A percentile compares a stretch with the other conserved stretches of the same genome.
phyloP scores from a whole-genome alignment of 2,329 filamentous ascomycete genomes.

The Diaporthe velutina region DNA sequence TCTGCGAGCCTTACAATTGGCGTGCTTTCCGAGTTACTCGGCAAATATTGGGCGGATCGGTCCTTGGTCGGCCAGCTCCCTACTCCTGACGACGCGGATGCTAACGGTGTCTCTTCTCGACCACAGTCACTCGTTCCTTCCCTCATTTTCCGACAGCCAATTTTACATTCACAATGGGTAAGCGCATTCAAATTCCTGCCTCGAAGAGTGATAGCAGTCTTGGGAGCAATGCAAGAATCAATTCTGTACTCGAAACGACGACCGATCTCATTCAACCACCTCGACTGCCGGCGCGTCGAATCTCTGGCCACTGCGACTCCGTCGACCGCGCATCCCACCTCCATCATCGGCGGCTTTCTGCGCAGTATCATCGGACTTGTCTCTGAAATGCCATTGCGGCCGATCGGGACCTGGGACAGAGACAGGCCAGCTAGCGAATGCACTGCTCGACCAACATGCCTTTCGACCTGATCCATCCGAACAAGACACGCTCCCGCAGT shows the following conservation, averaged over 20 bases:
- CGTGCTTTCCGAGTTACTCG: slow-evolving; percentile 1
- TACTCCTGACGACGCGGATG: slow-evolving; percentile 29
- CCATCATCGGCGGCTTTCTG: neutral
- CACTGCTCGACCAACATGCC: slow-evolving; percentile 48
- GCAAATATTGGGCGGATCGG: neutral
- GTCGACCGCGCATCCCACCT: neutral
- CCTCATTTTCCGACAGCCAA: slow-evolving; percentile 35
- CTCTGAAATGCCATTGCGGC: slow-evolving; percentile 8
- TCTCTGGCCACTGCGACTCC: slow-evolving; percentile 1
- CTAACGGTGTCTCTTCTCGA: slow-evolving; percentile 29
- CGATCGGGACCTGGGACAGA: slow-evolving; percentile 49
- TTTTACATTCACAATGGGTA: slow-evolving; percentile 40
- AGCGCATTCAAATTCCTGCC: slow-evolving; percentile 28
- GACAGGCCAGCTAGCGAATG: slow-evolving; percentile 58
- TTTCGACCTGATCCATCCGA: slow-evolving; percentile 58
- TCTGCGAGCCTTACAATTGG: neutral
- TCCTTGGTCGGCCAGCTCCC: neutral
- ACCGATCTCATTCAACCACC: slow-evolving; percentile 9
- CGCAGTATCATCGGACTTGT: slow-evolving; percentile 2
- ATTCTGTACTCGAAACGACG: slow-evolving; percentile 25
- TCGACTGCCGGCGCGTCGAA: slow-evolving; percentile 5
- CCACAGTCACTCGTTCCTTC: slow-evolving; percentile 40
- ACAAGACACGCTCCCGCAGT: slow-evolving; percentile 61
- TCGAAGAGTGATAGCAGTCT: slow-evolving; percentile 4
- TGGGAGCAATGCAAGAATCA: slow-evolving; percentile 39